A percentile compares a stretch with the other conserved stretches of the same genome.
Evolutionary conservation across 2,329 filamentous ascomycete genomes (phyloP).

Genomic region (Escovopsis sp.): DNA sequence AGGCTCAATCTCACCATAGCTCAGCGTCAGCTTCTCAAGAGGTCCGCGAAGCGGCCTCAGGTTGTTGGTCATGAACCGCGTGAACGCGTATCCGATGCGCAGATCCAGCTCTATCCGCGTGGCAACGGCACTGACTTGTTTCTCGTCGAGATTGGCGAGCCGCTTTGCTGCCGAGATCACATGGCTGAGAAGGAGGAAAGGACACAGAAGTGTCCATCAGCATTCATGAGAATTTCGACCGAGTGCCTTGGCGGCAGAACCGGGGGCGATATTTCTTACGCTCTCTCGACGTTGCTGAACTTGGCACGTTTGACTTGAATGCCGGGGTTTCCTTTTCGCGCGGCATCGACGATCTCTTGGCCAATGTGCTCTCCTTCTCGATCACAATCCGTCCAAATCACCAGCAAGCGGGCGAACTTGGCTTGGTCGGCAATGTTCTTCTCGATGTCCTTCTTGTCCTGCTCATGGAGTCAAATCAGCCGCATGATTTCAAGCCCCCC

Average conservation of each 20-base stretch:
- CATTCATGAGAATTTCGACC: neutral
- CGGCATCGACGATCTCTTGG: conserved; percentile 73
- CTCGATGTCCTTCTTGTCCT: conserved; percentile 71
- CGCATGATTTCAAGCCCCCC: neutral
- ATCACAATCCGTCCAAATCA: conserved; percentile 99
- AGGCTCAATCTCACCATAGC: conserved; percentile 49
- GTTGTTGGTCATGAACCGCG: conserved; percentile 67
- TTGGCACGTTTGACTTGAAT: conserved; percentile 73
- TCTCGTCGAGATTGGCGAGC: conserved; percentile 66
- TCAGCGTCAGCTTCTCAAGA: conserved; percentile 52
- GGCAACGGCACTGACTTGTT: conserved; percentile 73
- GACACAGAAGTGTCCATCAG: conserved; percentile 5
- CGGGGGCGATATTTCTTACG: conserved; percentile 33
- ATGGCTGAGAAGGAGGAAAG: conserved; percentile 40
- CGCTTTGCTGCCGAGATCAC: conserved; percentile 69
- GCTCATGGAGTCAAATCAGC: conserved; percentile 6
- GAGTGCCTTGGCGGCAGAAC: too few relatives aligned
- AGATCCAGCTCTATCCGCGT: conserved; percentile 87
- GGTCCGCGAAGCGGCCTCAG: conserved; percentile 58
- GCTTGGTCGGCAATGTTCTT: conserved; percentile 76
- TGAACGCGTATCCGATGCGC: conserved; percentile 84
- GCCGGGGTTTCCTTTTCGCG: conserved; percentile 53
- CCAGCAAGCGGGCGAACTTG: conserved; percentile 54
- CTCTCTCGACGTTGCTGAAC: conserved; percentile 93
- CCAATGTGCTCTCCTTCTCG: conserved; percentile 95